Evolutionary conservation across 306 rosid genomes (phyloP).

Genomic region (Styphnolobium japonicum): DNA sequence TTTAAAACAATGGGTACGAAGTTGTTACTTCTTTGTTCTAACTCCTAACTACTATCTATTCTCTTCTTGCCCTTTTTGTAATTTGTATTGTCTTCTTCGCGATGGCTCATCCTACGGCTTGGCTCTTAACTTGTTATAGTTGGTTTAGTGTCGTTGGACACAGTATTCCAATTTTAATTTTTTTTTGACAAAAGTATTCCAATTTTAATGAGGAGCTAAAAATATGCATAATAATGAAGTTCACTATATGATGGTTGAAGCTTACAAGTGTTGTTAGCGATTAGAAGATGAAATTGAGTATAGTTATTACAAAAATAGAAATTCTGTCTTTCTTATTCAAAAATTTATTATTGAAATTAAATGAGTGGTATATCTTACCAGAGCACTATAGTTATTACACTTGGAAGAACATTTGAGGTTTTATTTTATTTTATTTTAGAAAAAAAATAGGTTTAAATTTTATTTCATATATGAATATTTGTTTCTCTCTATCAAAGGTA

Average conservation of each 20-base stretch:
- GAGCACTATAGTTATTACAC: slow-evolving; percentile 9
- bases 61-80: not conserved
- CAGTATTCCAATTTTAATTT: no score
- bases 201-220: no score
- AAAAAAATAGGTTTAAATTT: no score
- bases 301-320: not conserved
- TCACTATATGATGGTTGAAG: not conserved
- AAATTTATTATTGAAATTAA: not conserved
- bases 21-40: no score
- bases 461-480: no score
- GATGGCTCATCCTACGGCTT: not conserved
- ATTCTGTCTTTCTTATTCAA: not conserved
- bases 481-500: no score
- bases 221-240: not conserved
- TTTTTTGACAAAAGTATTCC: no score
- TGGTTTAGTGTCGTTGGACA: no score
- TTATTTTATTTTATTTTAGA: no score
- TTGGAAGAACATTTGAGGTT: not conserved
- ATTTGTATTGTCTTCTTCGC: no score
- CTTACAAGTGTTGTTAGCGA: not conserved
- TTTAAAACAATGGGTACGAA: not conserved
- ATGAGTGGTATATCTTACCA: not conserved
- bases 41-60: no score
- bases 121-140: not conserved
- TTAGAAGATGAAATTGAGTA: not conserved